A percentile compares a stretch with the other conserved stretches of the same genome.
Evolutionary conservation across 2,329 filamentous ascomycete genomes (phyloP).

Genomic region (Bisporella sp.): DNA sequence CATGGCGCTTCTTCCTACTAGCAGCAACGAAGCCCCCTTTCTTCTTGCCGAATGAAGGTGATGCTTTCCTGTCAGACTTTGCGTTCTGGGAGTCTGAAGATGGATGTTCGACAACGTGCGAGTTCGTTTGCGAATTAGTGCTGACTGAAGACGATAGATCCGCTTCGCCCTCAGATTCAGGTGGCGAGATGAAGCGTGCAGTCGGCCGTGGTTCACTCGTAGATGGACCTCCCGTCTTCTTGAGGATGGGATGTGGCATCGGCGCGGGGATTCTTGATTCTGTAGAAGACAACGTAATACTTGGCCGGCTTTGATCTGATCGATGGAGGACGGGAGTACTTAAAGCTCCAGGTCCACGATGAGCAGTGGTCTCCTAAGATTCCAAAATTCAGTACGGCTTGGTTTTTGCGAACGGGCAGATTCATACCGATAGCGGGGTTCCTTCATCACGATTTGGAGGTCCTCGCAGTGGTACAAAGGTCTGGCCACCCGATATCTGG

Average conservation of each 20-base stretch:
- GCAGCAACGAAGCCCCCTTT: constrained; percentile 31
- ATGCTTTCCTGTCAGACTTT: constrained; percentile 20
- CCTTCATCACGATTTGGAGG: constrained; percentile 46
- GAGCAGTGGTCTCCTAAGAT: too few relatives aligned
- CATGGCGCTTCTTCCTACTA: constrained; percentile 38
- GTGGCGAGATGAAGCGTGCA: constrained; percentile 49
- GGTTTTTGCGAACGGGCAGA: too few relatives aligned
- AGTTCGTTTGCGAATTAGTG: constrained; percentile 28
- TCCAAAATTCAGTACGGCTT: constrained; percentile 20
- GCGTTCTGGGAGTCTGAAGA: constrained; percentile 9
- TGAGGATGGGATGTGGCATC: constrained; percentile 49
- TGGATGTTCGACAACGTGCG: constrained; percentile 20
- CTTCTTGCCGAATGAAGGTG: too few relatives aligned
- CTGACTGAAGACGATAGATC: too few relatives aligned
- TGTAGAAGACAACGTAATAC: constrained; percentile 10
- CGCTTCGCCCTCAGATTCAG: constrained; percentile 30
- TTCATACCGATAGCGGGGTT: constrained; percentile 36
- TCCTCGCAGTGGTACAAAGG: constrained; percentile 47
- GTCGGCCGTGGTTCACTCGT: constrained; percentile 48
- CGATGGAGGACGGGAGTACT: too few relatives aligned
- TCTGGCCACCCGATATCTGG: constrained; percentile 50
- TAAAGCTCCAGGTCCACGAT: too few relatives aligned
- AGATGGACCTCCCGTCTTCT: constrained; percentile 49
- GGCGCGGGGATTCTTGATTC: not conserved
- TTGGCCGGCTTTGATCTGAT: constrained; percentile 12